Evolutionary conservation across 352 stramenopile species (phyloP).

Genomic region (Pythium aphanidermatum): DNA sequence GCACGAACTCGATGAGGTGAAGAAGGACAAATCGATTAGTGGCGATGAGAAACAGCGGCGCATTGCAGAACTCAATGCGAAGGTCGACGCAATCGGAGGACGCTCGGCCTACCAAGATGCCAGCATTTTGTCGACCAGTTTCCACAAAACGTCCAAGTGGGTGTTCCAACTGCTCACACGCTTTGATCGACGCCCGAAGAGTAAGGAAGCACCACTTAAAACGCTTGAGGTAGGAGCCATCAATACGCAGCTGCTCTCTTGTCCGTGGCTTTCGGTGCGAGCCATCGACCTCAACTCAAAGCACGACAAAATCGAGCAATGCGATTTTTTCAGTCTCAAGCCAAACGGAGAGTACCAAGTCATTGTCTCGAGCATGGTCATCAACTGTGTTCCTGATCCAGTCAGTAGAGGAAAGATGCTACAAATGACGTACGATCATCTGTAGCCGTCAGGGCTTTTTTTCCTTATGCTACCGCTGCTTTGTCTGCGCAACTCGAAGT

Average conservation of each 20-base stretch:
- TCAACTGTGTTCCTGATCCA: slow-evolving; percentile 95
- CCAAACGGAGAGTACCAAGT: slow-evolving; percentile 79
- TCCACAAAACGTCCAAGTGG: slow-evolving; percentile 95
- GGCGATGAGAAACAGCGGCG: slow-evolving; percentile 23
- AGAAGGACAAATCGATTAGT: slow-evolving; percentile 26
- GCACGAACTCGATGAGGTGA: slow-evolving; percentile 56
- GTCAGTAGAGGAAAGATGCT: slow-evolving; percentile 76
- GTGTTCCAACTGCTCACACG: slow-evolving; percentile 87
- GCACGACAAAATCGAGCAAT: slow-evolving; percentile 86
- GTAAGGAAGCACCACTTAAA: slow-evolving; percentile 50
- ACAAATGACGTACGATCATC: slow-evolving; percentile 49
- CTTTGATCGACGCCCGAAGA: slow-evolving; percentile 61
- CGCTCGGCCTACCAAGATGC: slow-evolving; percentile 93
- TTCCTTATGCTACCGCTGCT: slow-evolving; percentile 78
- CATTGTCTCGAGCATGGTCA: slow-evolving; percentile 91
- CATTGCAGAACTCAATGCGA: slow-evolving; percentile 52
- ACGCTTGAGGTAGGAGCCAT: slow-evolving; percentile 91
- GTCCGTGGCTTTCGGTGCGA: slow-evolving; percentile 87
- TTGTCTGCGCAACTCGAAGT: slow-evolving; percentile 68
- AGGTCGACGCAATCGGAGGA: slow-evolving; percentile 84
- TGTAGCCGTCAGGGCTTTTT: slow-evolving; percentile 41
- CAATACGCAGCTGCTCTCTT: slow-evolving; percentile 95
- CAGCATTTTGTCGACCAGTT: slow-evolving; percentile 91
- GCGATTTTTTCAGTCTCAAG: slow-evolving; percentile 88
- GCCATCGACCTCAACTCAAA: slow-evolving; percentile 94